Evolutionary conservation across 164 flowering plant genomes (phyloP), one percentile per base, ranked within the genome.

Genomic region (Magnolia kwangsiensis): DNA sequence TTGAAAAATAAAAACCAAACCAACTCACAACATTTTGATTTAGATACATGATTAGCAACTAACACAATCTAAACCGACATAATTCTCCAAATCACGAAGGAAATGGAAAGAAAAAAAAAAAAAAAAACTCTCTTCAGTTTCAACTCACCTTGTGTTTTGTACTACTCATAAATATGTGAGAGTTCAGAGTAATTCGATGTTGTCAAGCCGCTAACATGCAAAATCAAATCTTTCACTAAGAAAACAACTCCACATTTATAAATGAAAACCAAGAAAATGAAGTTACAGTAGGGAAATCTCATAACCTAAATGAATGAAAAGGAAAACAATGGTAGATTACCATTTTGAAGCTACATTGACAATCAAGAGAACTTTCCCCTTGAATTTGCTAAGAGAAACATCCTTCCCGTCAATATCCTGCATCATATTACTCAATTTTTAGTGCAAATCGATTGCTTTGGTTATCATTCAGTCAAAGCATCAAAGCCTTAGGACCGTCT

Each of bases 281-380:
- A 55, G 18, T 11, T 55, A 55, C 13, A 11, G 45, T 37, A 37
- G 45, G 45, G 45, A 3, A 37, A 55, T 55, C 13, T 55, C 18
- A 55, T 11, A 11, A 14, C 19, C 61, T 16, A 55, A 55, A 55
- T 29, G 24, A 19, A 61, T 49, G 65, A 70, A 6, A 61, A 19
- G 61, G 37, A 24, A 19, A 11, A 73, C 51, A 37, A 37, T 4
- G 45, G 45, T 37, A 69, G 23, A 75, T 72, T 86, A 91, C 98
- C 98, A 95, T 90, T 71, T 86, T 64, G 95, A 95, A 77, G 98
- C 98, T 77, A 95, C 98, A 81, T 95, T 95, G 58, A 93, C 97
- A 75, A 95, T 85, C 87, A 95, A 82, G 7, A 91, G 90, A 80
- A 83, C 90, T 82, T 89, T 92, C 63, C 97, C 95, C 85, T 95